Percentiles rank a stretch among this genome's conserved stretches.
These are phyloP conservation scores for Kurtzmaniella natalensis DNA, from an alignment of 1,139 yeast species.

Conservation along the genomic window DNA sequence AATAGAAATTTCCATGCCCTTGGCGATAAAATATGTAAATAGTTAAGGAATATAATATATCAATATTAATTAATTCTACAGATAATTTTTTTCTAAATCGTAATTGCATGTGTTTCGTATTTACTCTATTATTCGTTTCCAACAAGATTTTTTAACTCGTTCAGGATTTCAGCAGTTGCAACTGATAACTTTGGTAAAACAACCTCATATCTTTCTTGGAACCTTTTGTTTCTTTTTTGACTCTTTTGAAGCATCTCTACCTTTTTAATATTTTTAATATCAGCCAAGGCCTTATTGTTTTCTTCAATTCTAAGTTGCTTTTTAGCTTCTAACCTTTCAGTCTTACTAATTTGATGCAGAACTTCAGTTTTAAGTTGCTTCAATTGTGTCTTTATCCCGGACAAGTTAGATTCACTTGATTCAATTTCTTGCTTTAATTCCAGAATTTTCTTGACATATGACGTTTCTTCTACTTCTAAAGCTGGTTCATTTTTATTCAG, in stretches of 20 bases:
- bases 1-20: slow-evolving; percentile 50
- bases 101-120: neutral
- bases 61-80: neutral
- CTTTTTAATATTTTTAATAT: slow-evolving; percentile 27
- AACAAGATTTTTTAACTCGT: slow-evolving; percentile 9
- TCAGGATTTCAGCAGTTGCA: slow-evolving; percentile 15
- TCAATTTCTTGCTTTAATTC: slow-evolving; percentile 21
- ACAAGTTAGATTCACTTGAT: slow-evolving; percentile 24
- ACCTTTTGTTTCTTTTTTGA: slow-evolving; percentile 24
- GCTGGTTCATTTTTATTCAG: slow-evolving; percentile 12
- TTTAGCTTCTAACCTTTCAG: slow-evolving; percentile 25
- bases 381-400: slow-evolving; percentile 18
- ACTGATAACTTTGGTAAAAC: slow-evolving; percentile 32
- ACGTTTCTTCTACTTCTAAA: slow-evolving; percentile 18
- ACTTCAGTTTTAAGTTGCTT: slow-evolving; percentile 22
- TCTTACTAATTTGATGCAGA: slow-evolving; percentile 18
- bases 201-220: slow-evolving; percentile 35
- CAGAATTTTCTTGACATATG: slow-evolving; percentile 18
- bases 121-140: neutral
- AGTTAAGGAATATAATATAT: too few relatives aligned
- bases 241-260: slow-evolving; percentile 23
- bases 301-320: slow-evolving; percentile 23
- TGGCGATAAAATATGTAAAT: neutral
- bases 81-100: too few relatives aligned
- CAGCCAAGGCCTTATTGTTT: slow-evolving; percentile 20